phyloP scores from a whole-genome alignment of 306 rosid genomes.

The Betula pendula region DNA sequence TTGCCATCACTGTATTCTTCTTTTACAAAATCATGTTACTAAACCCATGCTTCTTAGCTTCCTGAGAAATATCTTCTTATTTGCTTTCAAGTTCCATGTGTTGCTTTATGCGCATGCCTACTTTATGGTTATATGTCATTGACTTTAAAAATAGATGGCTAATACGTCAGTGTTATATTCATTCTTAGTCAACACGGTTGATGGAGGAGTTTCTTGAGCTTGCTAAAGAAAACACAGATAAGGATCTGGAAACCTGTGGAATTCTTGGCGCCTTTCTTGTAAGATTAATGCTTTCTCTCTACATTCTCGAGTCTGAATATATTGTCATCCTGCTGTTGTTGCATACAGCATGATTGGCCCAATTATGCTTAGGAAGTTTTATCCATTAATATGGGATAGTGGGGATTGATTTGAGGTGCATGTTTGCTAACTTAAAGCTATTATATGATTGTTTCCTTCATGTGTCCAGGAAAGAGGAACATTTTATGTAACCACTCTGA shows the following conservation, averaged over 20 bases:
- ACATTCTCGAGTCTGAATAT: not conserved
- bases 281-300: constrained; percentile 38
- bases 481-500: constrained; percentile 72
- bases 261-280: constrained; percentile 76
- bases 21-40: constrained; percentile 10
- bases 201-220: constrained; percentile 77
- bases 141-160: constrained; percentile 9
- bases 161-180: constrained; percentile 16
- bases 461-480: constrained; percentile 58
- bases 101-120: not conserved
- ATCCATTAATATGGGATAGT: not conserved
- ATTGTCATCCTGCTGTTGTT: constrained; percentile 2
- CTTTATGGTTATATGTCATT: constrained; percentile 2
- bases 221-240: constrained; percentile 65
- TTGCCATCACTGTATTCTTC: not conserved
- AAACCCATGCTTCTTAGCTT: not conserved
- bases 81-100: not conserved
- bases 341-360: constrained; percentile 5
- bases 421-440: constrained; percentile 22
- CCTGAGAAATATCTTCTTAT: not conserved
- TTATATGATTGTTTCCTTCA: constrained; percentile 25
- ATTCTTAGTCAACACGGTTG: constrained; percentile 56
- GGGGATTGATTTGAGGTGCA: constrained; percentile 12
- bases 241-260: constrained; percentile 87
- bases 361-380: constrained; percentile 10